Evolutionary conservation across 192 early-diverging fungal genomes (phyloP), one percentile per base, ranked within the genome.

Genomic region (Mortierella antarctica): DNA sequence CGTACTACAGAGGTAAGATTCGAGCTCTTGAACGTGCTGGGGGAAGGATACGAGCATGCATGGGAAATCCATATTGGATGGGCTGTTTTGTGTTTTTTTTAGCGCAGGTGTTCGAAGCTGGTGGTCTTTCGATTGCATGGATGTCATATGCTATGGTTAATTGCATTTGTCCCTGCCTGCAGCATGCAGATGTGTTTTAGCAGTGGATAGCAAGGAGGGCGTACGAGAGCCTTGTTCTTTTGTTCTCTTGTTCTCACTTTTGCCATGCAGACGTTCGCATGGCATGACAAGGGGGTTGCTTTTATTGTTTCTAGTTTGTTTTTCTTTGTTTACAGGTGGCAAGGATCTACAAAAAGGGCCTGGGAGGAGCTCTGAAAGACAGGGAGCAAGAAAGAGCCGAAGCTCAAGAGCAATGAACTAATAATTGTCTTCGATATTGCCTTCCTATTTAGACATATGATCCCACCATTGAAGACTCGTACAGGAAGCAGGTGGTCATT

Each of bases 401-500:
- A 51, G 50, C 50, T 51, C 50, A 51, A 31, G 31, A 31, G 31
- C 31, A 31, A 31, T 31, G 31, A 31, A 31, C 31, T 31, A 31
- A 31, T 31, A 31, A 31, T 31, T 31, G 31, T 31, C 31, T 31
- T 31, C 31, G 1, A 3, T 31, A 31, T 31, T 31, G 31, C 31
- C 82, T 48, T 86, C 88, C 62, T 89, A 77, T 49, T 87, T 89
- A 93, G 88, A 98, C 95, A 75, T 99, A 98, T 76, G 96, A 98
- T 87, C 98, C 98, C 57, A 99, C 98, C 8, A 99, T 97, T 69
- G 98, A 99, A 85, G 98, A 98, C 83, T 96, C 95, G 17, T 99
- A 98, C 84, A 88, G 96, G 63, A 97, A 96, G 87, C 96, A 98
- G 85, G 96, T 98, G 12, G 96, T 97, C 46, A 95, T 99, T 58